A percentile compares a stretch with the other conserved stretches of the same genome.
phyloP scores from a whole-genome alignment of 108 stramenopile genomes.

The Pseudonitzschia multiseries region DNA sequence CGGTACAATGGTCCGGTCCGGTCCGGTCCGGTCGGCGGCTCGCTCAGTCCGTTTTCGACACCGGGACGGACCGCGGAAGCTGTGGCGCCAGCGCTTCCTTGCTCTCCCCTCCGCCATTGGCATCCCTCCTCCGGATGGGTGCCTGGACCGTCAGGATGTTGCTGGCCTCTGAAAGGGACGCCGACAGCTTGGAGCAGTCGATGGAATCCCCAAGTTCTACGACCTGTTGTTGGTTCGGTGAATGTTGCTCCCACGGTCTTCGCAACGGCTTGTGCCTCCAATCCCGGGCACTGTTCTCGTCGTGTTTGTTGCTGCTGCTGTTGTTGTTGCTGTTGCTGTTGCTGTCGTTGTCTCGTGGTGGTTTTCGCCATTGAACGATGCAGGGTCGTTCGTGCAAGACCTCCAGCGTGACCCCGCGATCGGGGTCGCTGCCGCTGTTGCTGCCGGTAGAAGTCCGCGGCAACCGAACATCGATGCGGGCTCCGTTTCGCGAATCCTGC shows the following conservation, averaged over 20 bases:
- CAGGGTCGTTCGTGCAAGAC: slow-evolving; percentile 10
- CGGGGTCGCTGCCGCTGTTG: too few relatives aligned
- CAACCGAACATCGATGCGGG: slow-evolving; percentile 1
- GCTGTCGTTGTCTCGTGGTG: not conserved
- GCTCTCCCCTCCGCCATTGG: not conserved
- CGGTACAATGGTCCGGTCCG: too few relatives aligned
- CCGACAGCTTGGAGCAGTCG: slow-evolving; percentile 10
- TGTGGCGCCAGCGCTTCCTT: not conserved
- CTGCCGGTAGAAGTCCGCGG: not conserved
- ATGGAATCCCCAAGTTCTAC: not conserved
- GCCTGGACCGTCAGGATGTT: slow-evolving; percentile 7
- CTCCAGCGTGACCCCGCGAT: not conserved
- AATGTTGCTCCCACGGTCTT: not conserved
- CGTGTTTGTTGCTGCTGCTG: not conserved
- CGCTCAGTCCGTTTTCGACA: not conserved
- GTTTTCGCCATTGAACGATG: not conserved
- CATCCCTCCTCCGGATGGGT: not conserved
- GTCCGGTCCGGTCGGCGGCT: not conserved
- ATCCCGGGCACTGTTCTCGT: not conserved
- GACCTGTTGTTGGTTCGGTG: not conserved
- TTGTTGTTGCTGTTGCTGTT: not conserved
- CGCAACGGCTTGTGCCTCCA: too few relatives aligned
- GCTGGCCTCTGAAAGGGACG: slow-evolving; percentile 7
- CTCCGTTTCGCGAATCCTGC: slow-evolving; percentile 8
- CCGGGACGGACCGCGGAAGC: not conserved